Conservation (phyloP, 2,329 filamentous ascomycete genomes). For the Fusarium irregulare region DNA sequence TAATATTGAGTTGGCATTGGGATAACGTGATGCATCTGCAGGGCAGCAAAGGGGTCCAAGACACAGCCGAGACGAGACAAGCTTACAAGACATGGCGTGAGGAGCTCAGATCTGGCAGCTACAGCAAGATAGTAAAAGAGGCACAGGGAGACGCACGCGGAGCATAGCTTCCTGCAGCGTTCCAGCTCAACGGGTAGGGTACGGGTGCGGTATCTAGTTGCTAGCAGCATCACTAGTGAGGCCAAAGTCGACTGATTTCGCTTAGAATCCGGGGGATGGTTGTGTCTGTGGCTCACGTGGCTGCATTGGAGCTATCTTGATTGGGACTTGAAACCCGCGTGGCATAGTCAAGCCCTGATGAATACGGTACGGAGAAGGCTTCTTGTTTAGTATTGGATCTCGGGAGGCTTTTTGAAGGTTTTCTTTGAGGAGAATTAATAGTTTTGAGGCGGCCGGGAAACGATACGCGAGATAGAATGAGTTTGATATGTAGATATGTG, state of each 20-base stretch:
- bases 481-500: slow-evolving; percentile 16
- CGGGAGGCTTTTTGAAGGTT: slow-evolving; percentile 16
- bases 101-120: background rate
- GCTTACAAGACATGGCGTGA: background rate
- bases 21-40: slow-evolving; percentile 23
- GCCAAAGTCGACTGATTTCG: slow-evolving; percentile 1
- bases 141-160: slow-evolving; percentile 6
- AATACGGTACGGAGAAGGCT: slow-evolving; percentile 15
- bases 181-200: slow-evolving; percentile 16
- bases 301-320: slow-evolving; percentile 30
- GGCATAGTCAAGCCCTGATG: slow-evolving; percentile 20
- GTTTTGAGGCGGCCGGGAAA: slow-evolving; percentile 8
- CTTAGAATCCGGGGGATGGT: background rate
- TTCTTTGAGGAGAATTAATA: background rate
- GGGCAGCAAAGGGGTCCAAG: slow-evolving; percentile 19
- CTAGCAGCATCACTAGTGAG: background rate
- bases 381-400: slow-evolving; percentile 23
- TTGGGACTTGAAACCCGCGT: slow-evolving; percentile 29
- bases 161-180: slow-evolving; percentile 30
- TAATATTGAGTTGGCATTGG: background rate
- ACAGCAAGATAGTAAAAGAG: background rate
- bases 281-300: slow-evolving; percentile 30
- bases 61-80: slow-evolving; percentile 23
- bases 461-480: slow-evolving; percentile 5
- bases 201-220: background rate